These are phyloP conservation scores for Monosporozyma aquatica DNA, from an alignment of 805 yeast species.

Conservation along the genomic window DNA sequence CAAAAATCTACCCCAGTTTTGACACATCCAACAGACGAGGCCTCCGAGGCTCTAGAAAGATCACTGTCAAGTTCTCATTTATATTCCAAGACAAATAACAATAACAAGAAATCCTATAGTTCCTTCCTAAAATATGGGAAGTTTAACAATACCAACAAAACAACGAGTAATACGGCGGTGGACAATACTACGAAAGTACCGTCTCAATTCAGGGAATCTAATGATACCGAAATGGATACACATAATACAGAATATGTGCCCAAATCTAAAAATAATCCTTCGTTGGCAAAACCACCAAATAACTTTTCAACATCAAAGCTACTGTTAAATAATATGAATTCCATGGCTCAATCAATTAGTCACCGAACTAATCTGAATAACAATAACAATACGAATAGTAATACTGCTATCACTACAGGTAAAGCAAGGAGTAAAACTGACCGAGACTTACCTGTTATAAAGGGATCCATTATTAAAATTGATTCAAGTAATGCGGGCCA, in stretches of 20 bases:
- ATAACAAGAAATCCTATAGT: conserved; percentile 12
- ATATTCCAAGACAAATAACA: background rate
- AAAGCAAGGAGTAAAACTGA: too few relatives aligned
- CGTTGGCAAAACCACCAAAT: conserved; percentile 11
- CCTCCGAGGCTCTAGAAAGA: conserved; percentile 3
- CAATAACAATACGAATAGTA: background rate
- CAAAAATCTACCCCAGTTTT: background rate
- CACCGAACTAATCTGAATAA: background rate
- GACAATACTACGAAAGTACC: background rate
- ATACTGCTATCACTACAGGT: background rate
- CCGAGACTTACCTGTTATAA: background rate
- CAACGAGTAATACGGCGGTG: background rate
- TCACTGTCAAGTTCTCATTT: conserved; percentile 7
- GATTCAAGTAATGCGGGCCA: background rate
- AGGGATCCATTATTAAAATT: too few relatives aligned
- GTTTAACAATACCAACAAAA: conserved; percentile 3
- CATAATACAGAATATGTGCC: conserved; percentile 19
- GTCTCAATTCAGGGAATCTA: background rate
- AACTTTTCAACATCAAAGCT: background rate
- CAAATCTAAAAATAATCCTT: conserved; percentile 15
- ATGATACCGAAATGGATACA: background rate
- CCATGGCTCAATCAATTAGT: background rate
- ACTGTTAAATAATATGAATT: background rate
- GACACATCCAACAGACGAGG: background rate
- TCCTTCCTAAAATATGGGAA: conserved; percentile 18